Percentiles rank a stretch among this genome's conserved stretches.
These are phyloP conservation scores for Buddleja alternifolia DNA, from an alignment of 257 asterid genomes.

Conservation along the genomic window DNA sequence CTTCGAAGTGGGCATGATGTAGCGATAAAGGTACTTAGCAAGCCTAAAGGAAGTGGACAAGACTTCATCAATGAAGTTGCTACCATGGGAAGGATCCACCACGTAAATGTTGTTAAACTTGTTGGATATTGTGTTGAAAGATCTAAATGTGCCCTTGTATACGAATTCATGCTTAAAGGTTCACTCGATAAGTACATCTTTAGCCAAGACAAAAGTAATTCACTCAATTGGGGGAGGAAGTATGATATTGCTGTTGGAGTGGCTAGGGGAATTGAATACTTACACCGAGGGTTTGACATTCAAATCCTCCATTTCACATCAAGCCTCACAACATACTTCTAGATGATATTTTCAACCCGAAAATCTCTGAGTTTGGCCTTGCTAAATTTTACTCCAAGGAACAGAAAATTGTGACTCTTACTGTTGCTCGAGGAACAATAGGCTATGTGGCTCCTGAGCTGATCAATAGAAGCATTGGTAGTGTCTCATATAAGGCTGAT, in stretches of 20 bases:
- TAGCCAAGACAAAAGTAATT: background rate
- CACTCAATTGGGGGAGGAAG: constrained; percentile 31
- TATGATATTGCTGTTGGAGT: constrained; percentile 38
- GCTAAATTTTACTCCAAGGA: constrained; percentile 31
- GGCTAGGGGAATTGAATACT: constrained; percentile 36
- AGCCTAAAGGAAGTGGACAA: constrained; percentile 27
- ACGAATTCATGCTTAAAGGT: constrained; percentile 46
- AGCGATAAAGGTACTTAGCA: constrained; percentile 37
- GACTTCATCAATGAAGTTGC: constrained; percentile 47
- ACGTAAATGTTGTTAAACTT: constrained; percentile 39
- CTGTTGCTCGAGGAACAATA: constrained; percentile 37
- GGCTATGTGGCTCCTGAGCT: constrained; percentile 42
- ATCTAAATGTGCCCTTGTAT: constrained; percentile 35
- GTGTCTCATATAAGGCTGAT: constrained; percentile 25
- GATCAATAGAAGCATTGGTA: constrained; percentile 32
- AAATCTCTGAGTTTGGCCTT: constrained; percentile 39
- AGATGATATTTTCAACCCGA: constrained; percentile 29
- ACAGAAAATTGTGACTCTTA: constrained; percentile 19
- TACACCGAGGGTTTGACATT: constrained; percentile 33
- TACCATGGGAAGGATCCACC: constrained; percentile 46
- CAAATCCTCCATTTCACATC: constrained; percentile 37
- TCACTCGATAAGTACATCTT: constrained; percentile 35
- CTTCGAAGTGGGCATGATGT: constrained; percentile 37
- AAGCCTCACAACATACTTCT: too few species aligned
- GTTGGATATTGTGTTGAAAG: constrained; percentile 35